phyloP scores from a whole-genome alignment of 2,329 filamentous ascomycete species.

The Penicillium sp. region DNA sequence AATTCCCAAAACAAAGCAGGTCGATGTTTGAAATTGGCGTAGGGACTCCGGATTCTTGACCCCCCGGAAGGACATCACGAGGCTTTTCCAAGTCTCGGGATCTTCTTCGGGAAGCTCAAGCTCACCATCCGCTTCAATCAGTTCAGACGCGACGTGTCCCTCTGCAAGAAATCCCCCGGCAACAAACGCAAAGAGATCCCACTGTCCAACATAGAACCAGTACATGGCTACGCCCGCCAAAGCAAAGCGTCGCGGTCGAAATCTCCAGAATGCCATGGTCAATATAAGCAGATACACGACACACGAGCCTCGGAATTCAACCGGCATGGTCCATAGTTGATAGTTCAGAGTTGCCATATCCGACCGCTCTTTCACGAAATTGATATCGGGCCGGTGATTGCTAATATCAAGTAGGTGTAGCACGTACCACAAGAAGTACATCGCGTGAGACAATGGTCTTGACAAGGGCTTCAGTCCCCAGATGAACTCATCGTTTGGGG shows the following conservation, averaged over 20 bases:
- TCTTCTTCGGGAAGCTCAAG: neutral
- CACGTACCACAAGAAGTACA: neutral
- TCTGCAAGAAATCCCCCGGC: neutral
- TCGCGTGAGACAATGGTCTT: neutral
- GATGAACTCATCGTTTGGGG: neutral
- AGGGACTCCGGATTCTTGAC: neutral
- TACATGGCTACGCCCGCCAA: neutral
- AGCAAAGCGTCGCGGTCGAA: neutral
- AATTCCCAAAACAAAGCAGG: neutral
- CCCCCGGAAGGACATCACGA: no score
- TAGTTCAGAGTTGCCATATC: no score
- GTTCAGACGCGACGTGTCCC: neutral
- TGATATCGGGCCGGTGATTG: no score
- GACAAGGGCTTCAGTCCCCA: neutral
- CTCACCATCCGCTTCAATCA: neutral
- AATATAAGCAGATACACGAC: neutral
- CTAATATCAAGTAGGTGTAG: neutral
- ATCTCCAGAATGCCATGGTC: conserved; percentile 1
- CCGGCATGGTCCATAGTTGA: conserved; percentile 3
- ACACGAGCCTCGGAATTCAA: conserved; percentile 4
- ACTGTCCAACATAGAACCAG: conserved; percentile 7
- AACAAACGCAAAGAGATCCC: conserved; percentile 4
- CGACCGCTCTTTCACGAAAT: no score
- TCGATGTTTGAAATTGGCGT: neutral
- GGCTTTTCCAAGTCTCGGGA: no score